Conservation (phyloP, 2,329 filamentous ascomycete species). For the Pyrenochaeta sp. region DNA sequence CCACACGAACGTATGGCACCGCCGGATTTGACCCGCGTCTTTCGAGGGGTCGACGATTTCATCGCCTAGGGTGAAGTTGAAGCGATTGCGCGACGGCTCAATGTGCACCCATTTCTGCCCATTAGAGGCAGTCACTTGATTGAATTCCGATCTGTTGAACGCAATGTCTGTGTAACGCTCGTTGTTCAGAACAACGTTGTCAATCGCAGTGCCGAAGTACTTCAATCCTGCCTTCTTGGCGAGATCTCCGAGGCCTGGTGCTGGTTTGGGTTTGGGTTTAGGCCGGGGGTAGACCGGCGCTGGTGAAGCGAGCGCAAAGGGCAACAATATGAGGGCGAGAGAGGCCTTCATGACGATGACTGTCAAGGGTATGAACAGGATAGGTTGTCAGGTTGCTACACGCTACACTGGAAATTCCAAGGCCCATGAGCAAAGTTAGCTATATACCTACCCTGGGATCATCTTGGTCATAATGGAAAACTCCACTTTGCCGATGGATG, state of each 20-base stretch:
- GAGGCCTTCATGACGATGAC: slow-evolving; percentile 32
- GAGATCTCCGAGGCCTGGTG: slow-evolving; percentile 57
- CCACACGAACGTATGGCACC: slow-evolving; percentile 70
- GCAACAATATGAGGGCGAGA: slow-evolving; percentile 20
- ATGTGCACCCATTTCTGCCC: slow-evolving; percentile 70
- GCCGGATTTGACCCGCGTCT: slow-evolving; percentile 56
- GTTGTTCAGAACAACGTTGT: slow-evolving; percentile 59
- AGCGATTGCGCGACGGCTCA: slow-evolving; percentile 64
- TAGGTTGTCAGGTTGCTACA: neutral
- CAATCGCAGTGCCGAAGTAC: slow-evolving; percentile 66
- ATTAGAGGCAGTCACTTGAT: slow-evolving; percentile 70
- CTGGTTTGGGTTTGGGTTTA: slow-evolving; percentile 15
- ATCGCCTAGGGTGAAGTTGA: slow-evolving; percentile 67
- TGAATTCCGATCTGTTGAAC: slow-evolving; percentile 65
- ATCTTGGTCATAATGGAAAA: neutral
- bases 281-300: slow-evolving; percentile 5
- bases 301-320: slow-evolving; percentile 27
- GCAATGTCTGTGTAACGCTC: slow-evolving; percentile 63
- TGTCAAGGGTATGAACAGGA: neutral
- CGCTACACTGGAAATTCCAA: neutral
- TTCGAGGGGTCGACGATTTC: slow-evolving; percentile 51
- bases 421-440: neutral
- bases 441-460: slow-evolving; percentile 1
- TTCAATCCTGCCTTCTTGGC: slow-evolving; percentile 63
- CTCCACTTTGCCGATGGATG: neutral